A percentile compares a stretch with the other conserved stretches of the same genome.
Evolutionary conservation across 768 basidiomycete genomes (phyloP).

Genomic region (Mycena vulgaris): DNA sequence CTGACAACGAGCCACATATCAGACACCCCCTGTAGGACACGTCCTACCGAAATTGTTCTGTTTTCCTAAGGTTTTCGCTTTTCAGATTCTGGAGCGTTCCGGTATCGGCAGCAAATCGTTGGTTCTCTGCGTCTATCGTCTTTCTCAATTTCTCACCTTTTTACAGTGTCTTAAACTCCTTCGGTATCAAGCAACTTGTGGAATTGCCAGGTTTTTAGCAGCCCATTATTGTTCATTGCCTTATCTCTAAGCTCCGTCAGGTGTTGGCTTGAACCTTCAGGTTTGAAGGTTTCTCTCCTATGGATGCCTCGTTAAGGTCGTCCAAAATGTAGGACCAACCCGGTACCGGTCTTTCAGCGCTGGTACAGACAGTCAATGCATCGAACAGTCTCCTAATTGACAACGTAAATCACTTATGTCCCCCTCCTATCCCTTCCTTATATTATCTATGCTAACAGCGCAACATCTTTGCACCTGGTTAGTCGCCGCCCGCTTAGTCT

Average conservation of each 20-base stretch:
- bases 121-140: background rate
- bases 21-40: slow-evolving; percentile 30
- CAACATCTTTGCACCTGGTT: slow-evolving; percentile 31
- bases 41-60: background rate
- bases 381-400: slow-evolving; percentile 25
- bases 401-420: slow-evolving; percentile 3
- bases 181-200: slow-evolving; percentile 50
- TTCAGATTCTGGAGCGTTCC: slow-evolving; percentile 36
- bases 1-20: background rate
- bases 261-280: slow-evolving; percentile 58
- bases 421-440: background rate
- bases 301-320: background rate
- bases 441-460: background rate
- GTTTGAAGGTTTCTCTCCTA: background rate
- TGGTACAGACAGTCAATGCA: slow-evolving; percentile 21
- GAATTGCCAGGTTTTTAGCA: slow-evolving; percentile 48
- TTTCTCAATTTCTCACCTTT: background rate
- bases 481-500: background rate
- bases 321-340: slow-evolving; percentile 45
- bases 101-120: slow-evolving; percentile 31
- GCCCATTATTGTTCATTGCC: background rate
- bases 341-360: slow-evolving; percentile 30
- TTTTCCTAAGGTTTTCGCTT: background rate
- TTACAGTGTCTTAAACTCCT: slow-evolving; percentile 16
- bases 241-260: slow-evolving; percentile 2